Percentiles rank a stretch among this genome's conserved stretches.
Conservation (phyloP, 1,139 yeast species). For the Kurtzmaniella natalensis region DNA sequence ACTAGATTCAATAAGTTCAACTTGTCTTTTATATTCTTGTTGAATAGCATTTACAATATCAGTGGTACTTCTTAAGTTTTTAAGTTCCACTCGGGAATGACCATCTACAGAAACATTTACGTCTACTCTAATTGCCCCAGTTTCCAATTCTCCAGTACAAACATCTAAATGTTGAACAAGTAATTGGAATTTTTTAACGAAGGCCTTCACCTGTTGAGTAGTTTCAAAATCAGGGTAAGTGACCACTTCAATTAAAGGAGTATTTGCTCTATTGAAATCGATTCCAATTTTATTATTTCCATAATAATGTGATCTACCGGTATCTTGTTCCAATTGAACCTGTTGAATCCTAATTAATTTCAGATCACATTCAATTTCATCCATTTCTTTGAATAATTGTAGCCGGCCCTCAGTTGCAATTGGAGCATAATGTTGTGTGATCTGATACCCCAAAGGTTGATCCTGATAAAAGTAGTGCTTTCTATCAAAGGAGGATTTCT, state of each 20-base stretch:
- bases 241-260: slow-evolving; percentile 85
- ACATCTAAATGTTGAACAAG: slow-evolving; percentile 64
- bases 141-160: slow-evolving; percentile 87
- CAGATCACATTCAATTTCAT: slow-evolving; percentile 34
- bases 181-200: slow-evolving; percentile 76
- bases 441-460: slow-evolving; percentile 94
- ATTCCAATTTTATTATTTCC: slow-evolving; percentile 43
- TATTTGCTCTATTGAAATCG: slow-evolving; percentile 81
- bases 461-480: slow-evolving; percentile 96
- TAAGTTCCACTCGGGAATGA: slow-evolving; percentile 76
- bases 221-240: slow-evolving; percentile 82
- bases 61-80: slow-evolving; percentile 79
- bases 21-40: slow-evolving; percentile 73
- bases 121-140: slow-evolving; percentile 94
- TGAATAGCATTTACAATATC: slow-evolving; percentile 76
- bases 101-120: slow-evolving; percentile 80
- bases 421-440: slow-evolving; percentile 86
- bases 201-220: slow-evolving; percentile 67
- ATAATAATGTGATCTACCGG: slow-evolving; percentile 74
- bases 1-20: slow-evolving; percentile 29
- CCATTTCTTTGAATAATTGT: slow-evolving; percentile 44
- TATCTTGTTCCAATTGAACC: slow-evolving; percentile 89
- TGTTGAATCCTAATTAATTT: slow-evolving; percentile 57
- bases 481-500: slow-evolving; percentile 71
- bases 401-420: slow-evolving; percentile 66